Evolutionary conservation across 2,329 filamentous ascomycete species (phyloP).

Genomic region (Neurospora sp.): DNA sequence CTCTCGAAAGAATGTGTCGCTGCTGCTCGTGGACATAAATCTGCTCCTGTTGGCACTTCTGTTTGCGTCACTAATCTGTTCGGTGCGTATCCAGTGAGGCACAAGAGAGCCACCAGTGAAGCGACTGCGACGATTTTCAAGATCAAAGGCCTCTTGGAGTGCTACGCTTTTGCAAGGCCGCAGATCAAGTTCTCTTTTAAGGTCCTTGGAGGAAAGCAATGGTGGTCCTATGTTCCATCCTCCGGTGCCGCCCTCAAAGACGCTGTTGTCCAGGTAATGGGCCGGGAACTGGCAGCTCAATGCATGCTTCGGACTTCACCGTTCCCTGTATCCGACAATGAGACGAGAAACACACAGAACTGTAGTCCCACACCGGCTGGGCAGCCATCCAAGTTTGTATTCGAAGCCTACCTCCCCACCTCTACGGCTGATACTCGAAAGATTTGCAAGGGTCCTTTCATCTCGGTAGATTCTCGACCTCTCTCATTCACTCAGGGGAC

Average conservation of each 20-base stretch:
- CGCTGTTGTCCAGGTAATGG: conserved; percentile 52
- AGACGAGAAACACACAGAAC: conserved; percentile 7
- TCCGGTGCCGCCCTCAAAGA: conserved; percentile 40
- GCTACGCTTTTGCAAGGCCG: conserved; percentile 58
- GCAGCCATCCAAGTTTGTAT: conserved; percentile 25
- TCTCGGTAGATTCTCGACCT: conserved; percentile 61
- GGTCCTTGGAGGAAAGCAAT: conserved; percentile 41
- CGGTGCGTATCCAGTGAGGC: conserved; percentile 51
- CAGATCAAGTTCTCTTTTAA: conserved; percentile 50
- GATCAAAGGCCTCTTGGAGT: conserved; percentile 49
- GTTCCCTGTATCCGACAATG: conserved; percentile 3
- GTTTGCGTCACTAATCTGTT: conserved; percentile 53
- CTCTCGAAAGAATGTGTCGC: conserved; percentile 34
- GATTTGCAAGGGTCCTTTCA: conserved; percentile 44
- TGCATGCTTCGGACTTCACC: conserved; percentile 33
- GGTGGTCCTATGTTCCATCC: conserved; percentile 55
- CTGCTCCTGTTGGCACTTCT: conserved; percentile 58
- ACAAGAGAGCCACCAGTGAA: conserved; percentile 47
- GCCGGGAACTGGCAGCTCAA: conserved; percentile 42
- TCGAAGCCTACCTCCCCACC: conserved; percentile 50
- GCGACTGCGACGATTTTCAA: conserved; percentile 43
- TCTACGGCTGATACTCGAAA: conserved; percentile 32
- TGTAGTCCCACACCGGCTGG: background rate
- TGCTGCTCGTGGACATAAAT: conserved; percentile 25
- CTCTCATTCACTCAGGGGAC: conserved; percentile 44